These are phyloP conservation scores for Arabidopsis suecica DNA, from an alignment of 345 rosid genomes.

Conservation along the genomic window DNA sequence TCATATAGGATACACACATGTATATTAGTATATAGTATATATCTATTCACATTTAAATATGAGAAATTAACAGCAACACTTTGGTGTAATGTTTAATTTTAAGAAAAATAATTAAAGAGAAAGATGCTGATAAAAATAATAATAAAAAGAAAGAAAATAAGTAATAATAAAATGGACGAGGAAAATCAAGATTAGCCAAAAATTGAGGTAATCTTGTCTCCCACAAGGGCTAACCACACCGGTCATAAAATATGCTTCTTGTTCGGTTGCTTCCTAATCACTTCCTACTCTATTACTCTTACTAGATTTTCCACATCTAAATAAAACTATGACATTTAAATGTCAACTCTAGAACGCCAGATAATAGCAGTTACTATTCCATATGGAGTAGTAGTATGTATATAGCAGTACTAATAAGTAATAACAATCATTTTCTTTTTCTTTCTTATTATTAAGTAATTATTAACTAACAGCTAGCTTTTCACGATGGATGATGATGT, in stretches of 20 bases:
- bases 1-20: slow-evolving; percentile 9
- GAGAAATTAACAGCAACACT: slow-evolving; percentile 35
- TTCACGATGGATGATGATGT: background rate
- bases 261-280: slow-evolving; percentile 44
- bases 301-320: background rate
- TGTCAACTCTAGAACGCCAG: slow-evolving; percentile 16
- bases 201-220: slow-evolving; percentile 51
- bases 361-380: slow-evolving; percentile 2
- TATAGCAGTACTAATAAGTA: background rate
- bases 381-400: background rate
- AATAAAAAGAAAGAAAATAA: background rate
- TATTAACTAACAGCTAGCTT: background rate
- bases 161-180: slow-evolving; percentile 20
- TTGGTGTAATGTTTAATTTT: slow-evolving; percentile 38
- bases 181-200: slow-evolving; percentile 30
- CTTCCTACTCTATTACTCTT: slow-evolving; percentile 31
- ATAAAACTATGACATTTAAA: background rate
- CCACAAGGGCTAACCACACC: slow-evolving; percentile 42
- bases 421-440: background rate
- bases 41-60: slow-evolving; percentile 33
- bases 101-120: background rate
- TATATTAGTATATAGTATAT: background rate
- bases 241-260: slow-evolving; percentile 26
- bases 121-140: slow-evolving; percentile 29
- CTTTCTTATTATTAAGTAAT: slow-evolving; percentile 8